Evolutionary conservation across 2,329 filamentous ascomycete species (phyloP), one percentile per base, ranked within the genome.

Genomic region (Hypoxylon sp.): DNA sequence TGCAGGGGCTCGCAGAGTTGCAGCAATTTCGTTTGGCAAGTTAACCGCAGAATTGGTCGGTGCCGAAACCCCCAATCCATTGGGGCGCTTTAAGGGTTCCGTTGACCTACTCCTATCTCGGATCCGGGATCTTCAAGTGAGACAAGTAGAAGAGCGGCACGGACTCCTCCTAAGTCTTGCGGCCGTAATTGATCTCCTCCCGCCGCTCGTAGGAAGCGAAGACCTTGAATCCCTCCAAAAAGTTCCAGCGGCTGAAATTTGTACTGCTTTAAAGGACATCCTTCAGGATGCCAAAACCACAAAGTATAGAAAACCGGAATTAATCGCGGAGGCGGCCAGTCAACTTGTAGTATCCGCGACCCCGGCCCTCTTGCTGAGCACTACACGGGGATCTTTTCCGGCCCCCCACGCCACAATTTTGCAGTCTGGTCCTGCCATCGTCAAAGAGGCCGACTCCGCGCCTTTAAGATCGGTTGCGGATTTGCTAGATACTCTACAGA

Each of bases 121-220:
- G 3, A 74, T 91, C 11, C 73, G 77, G 37, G 71, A 72, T 0
- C 80, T 91, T 3, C 80, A 84, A 63, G 70, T 77, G 1, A 82
- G 89, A 30, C 88, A 93, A 71, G 85, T 90, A 2, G 90, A 92
- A 73, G 89, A 91, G 73, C 82, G 88, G 1, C 91, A 94, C 73
- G 91, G 91, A 0, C 77, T 92, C 3, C 73, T 92, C 0, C 77
- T 91, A 6, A 85, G 85, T 29, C 78, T 91, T n/a, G 85, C 90
- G 1, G 82, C 86, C 4, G 78, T 91, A 0, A 73, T 90, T 3
- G 83, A 88, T 54, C 75, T 77, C 5, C 71, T 86, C 9, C 81
- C 83, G 0, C 72, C 70, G 2, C 62, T 82, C 19, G 48, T 75
- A 3, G 59, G 53, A 3, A 58, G 47, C 27, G 43, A 23, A 32